Evolutionary conservation across 768 basidiomycete species (phyloP).

Genomic region (Leccinum obscurum): DNA sequence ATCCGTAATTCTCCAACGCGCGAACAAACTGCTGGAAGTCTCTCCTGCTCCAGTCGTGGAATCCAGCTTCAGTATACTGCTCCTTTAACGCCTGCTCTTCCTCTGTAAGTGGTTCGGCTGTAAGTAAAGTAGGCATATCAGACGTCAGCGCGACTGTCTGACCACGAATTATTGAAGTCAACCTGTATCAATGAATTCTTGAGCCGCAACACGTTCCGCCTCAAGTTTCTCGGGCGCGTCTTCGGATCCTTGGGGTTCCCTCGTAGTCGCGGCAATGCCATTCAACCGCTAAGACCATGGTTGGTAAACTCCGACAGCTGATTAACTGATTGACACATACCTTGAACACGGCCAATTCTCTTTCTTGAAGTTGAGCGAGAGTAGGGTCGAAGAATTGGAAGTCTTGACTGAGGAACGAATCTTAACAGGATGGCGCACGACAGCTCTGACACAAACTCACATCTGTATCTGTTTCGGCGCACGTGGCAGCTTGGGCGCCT

Average conservation of each 20-base stretch:
- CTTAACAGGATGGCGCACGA: neutral
- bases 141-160: neutral
- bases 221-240: constrained; percentile 86
- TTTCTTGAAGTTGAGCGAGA: constrained; percentile 79
- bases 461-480: constrained; percentile 87
- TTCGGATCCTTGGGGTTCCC: constrained; percentile 67
- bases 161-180: neutral
- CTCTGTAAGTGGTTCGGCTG: constrained; percentile 89
- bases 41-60: constrained; percentile 87
- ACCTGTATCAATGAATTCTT: constrained; percentile 89
- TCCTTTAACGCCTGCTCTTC: constrained; percentile 86
- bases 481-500: constrained; percentile 78
- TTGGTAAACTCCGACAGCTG: neutral
- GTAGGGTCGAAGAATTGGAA: constrained; percentile 95
- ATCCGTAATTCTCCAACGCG: constrained; percentile 77
- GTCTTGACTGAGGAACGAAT: constrained; percentile 62
- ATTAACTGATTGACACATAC: constrained; percentile 32
- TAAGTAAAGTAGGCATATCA: neutral
- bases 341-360: constrained; percentile 81
- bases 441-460: constrained; percentile 43
- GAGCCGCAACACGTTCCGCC: constrained; percentile 73
- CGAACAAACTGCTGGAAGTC: constrained; percentile 93
- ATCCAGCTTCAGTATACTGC: constrained; percentile 70
- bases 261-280: constrained; percentile 60
- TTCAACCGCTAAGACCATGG: constrained; percentile 52